phyloP scores from a whole-genome alignment of 2,329 filamentous ascomycete species.

The Scedosporium boydii region DNA sequence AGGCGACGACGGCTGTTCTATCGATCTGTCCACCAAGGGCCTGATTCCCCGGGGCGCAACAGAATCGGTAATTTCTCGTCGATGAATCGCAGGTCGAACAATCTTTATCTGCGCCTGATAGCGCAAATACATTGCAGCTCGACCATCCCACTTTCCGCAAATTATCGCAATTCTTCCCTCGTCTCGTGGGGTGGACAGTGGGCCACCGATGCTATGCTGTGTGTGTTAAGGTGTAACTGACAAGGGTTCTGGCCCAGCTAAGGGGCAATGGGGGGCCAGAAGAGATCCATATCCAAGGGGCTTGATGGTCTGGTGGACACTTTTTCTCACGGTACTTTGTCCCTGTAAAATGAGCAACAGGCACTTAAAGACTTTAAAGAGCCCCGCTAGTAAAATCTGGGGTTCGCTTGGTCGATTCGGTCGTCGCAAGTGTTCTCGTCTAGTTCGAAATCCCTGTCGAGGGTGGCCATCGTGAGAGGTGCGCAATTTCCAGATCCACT shows the following conservation, averaged over 20 bases:
- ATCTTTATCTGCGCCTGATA: too few relatives aligned
- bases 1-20: background rate
- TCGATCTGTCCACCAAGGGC: background rate
- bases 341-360: background rate
- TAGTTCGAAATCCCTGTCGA: background rate
- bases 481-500: constrained; percentile 1
- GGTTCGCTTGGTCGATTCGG: background rate
- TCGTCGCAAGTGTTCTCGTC: background rate
- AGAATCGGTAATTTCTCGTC: too few relatives aligned
- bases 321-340: background rate
- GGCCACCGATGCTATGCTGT: too few relatives aligned
- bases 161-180: too few relatives aligned
- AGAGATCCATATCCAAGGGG: too few relatives aligned
- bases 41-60: background rate
- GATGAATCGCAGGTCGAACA: too few relatives aligned
- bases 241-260: too few relatives aligned
- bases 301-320: background rate
- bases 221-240: too few relatives aligned
- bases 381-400: background rate
- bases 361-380: background rate
- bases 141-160: too few relatives aligned
- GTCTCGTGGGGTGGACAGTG: too few relatives aligned
- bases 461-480: background rate
- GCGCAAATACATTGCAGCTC: too few relatives aligned
- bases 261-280: too few relatives aligned